phyloP scores from a whole-genome alignment of 1,284 basidiomycete genomes.

The Farysia itapuensis region DNA sequence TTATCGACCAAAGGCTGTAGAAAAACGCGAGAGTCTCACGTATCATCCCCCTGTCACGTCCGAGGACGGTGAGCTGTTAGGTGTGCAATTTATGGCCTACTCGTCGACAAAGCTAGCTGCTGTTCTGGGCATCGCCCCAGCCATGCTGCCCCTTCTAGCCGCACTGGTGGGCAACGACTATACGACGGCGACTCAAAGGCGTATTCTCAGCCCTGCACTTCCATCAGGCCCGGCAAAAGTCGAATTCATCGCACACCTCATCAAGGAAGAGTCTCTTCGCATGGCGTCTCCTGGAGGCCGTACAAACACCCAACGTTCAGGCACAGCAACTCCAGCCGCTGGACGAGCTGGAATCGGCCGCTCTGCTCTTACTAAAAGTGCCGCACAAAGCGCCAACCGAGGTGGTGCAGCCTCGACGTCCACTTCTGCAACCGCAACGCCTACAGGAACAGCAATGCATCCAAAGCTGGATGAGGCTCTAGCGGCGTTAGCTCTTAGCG shows the following conservation, averaged over 20 bases:
- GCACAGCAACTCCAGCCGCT: constrained; percentile 19
- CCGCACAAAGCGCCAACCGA: not conserved
- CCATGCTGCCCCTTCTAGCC: constrained; percentile 45
- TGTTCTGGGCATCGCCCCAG: constrained; percentile 28
- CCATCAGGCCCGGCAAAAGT: constrained; percentile 26
- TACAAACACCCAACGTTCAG: constrained; percentile 3
- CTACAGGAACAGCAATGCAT: constrained; percentile 19
- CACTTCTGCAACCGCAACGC: constrained; percentile 38
- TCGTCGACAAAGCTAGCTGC: constrained; percentile 35
- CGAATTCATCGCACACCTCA: constrained; percentile 22
- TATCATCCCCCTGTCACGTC: constrained; percentile 3
- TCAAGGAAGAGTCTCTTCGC: constrained; percentile 33
- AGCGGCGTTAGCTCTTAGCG: constrained; percentile 15
- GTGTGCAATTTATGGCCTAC: constrained; percentile 34
- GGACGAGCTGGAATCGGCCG: constrained; percentile 15
- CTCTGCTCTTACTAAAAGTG: not conserved
- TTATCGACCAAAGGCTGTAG: not conserved
- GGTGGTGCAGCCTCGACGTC: constrained; percentile 8
- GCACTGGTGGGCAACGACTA: constrained; percentile 52
- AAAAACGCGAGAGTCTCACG: not conserved
- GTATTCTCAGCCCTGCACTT: constrained; percentile 36
- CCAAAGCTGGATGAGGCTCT: constrained; percentile 25
- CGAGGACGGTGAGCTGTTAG: constrained; percentile 9
- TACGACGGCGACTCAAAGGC: constrained; percentile 29
- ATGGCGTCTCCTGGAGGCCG: constrained; percentile 15